Evolutionary conservation across 225 moss, liverwort and hornwort genomes (phyloP).

Genomic region (Physcomitrium patens): DNA sequence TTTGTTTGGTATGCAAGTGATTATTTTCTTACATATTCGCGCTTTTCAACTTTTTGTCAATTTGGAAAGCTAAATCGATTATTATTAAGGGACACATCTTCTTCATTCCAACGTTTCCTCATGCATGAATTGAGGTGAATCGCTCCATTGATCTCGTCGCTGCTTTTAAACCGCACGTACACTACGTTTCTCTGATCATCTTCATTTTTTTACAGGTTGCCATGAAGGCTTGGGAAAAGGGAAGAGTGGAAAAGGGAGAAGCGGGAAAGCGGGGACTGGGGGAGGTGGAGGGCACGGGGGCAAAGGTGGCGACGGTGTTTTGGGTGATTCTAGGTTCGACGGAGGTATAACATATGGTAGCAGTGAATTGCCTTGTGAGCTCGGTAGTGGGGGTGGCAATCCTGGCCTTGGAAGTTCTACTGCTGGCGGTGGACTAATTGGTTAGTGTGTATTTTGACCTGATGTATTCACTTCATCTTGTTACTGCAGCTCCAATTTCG

Average conservation of each 20-base stretch:
- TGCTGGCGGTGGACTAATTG: conserved; percentile 79
- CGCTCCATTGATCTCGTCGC: conserved; percentile 8
- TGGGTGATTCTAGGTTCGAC: conserved; percentile 54
- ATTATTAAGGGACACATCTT: conserved; percentile 11
- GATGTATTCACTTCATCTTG: neutral
- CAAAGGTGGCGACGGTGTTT: conserved; percentile 64
- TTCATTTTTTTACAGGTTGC: conserved; percentile 41
- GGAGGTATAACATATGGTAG: conserved; percentile 71
- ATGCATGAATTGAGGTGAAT: conserved; percentile 8
- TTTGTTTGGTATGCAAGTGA: neutral
- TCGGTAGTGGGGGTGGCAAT: conserved; percentile 84
- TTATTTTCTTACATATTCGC: neutral
- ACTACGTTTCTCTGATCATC: neutral
- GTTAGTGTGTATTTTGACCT: conserved; percentile 37
- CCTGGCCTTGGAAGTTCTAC: conserved; percentile 54
- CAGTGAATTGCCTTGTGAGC: conserved; percentile 69
- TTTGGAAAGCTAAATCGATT: conserved; percentile 1
- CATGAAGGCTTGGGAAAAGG: conserved; percentile 58
- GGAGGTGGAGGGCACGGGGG: conserved; percentile 90
- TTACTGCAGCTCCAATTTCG: neutral
- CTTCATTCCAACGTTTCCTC: conserved; percentile 1
- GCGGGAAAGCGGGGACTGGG: conserved; percentile 65
- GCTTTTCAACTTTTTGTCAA: neutral
- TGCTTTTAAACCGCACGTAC: neutral
- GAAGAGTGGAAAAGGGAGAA: conserved; percentile 40